phyloP scores from a whole-genome alignment of 108 stramenopile genomes.

The Skeletonema menzelii region DNA sequence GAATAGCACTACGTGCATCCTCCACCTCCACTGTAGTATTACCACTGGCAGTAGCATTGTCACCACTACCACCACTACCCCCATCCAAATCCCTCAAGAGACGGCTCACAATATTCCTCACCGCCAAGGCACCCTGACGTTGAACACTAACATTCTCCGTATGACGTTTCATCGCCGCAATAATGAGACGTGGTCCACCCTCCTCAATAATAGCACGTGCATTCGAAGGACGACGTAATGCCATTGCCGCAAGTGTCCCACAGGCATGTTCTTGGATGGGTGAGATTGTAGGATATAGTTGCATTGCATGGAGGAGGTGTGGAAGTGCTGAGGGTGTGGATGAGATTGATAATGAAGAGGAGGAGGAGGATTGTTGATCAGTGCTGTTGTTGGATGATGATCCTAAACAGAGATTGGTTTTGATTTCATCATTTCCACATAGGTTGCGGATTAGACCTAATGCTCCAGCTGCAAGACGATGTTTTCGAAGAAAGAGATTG shows the following conservation, averaged over 20 bases:
- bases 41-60: neutral
- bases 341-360: slow-evolving; percentile 15
- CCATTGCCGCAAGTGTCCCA: slow-evolving; percentile 87
- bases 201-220: slow-evolving; percentile 56
- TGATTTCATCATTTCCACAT: slow-evolving; percentile 89
- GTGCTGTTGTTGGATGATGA: slow-evolving; percentile 13
- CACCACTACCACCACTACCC: neutral
- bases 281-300: slow-evolving; percentile 26
- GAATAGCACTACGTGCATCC: slow-evolving; percentile 31
- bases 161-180: slow-evolving; percentile 74
- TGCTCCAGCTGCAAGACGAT: slow-evolving; percentile 49
- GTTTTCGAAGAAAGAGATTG: slow-evolving; percentile 9
- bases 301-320: slow-evolving; percentile 50
- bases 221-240: slow-evolving; percentile 81
- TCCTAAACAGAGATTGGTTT: slow-evolving; percentile 73
- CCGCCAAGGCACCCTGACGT: slow-evolving; percentile 83
- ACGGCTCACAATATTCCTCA: slow-evolving; percentile 86
- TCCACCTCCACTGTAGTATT: neutral
- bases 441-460: slow-evolving; percentile 82
- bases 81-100: slow-evolving; percentile 14
- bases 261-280: slow-evolving; percentile 81
- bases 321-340: slow-evolving; percentile 34
- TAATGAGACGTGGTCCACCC: slow-evolving; percentile 47
- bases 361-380: too few relatives aligned
- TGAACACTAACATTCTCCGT: slow-evolving; percentile 61